These are phyloP conservation scores for Mortierella hygrophila DNA, from an alignment of 192 early-diverging fungal species.

Conservation along the genomic window DNA sequence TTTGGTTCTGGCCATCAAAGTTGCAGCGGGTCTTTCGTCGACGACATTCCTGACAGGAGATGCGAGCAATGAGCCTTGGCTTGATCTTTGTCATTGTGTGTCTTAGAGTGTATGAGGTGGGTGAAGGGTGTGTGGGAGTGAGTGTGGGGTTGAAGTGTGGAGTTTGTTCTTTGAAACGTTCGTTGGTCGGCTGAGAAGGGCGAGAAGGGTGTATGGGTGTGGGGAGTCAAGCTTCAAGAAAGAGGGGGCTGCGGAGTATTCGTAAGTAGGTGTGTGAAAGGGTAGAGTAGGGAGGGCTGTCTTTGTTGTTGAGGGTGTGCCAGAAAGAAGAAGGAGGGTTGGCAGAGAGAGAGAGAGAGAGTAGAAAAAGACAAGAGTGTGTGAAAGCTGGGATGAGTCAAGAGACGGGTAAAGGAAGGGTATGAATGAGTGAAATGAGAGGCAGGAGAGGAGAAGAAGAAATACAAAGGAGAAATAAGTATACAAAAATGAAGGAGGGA, in stretches of 20 bases:
- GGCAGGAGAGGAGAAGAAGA: background rate
- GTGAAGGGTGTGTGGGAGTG: background rate
- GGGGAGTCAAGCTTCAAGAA: background rate
- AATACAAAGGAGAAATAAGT: background rate
- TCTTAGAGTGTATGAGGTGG: background rate
- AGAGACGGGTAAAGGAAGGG: background rate
- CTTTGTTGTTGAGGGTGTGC: too few relatives aligned
- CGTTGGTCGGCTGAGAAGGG: too few relatives aligned
- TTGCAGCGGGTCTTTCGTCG: slow-evolving; percentile 55
- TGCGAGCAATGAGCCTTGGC: slow-evolving; percentile 53
- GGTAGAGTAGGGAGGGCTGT: too few relatives aligned
- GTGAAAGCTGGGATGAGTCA: background rate
- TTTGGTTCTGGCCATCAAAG: slow-evolving; percentile 52
- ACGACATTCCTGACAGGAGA: slow-evolving; percentile 53
- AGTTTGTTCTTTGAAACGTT: background rate
- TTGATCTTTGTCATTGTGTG: slow-evolving; percentile 54
- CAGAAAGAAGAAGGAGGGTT: background rate
- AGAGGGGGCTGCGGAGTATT: background rate
- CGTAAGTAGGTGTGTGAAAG: too few relatives aligned
- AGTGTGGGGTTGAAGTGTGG: background rate
- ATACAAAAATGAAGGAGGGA: background rate
- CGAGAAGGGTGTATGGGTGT: background rate
- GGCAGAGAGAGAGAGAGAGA: background rate
- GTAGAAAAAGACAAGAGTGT: background rate
- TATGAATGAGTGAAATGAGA: background rate